phyloP scores from a whole-genome alignment of 805 yeast genomes.

The Cyberlindnera euphorbiiphila region DNA sequence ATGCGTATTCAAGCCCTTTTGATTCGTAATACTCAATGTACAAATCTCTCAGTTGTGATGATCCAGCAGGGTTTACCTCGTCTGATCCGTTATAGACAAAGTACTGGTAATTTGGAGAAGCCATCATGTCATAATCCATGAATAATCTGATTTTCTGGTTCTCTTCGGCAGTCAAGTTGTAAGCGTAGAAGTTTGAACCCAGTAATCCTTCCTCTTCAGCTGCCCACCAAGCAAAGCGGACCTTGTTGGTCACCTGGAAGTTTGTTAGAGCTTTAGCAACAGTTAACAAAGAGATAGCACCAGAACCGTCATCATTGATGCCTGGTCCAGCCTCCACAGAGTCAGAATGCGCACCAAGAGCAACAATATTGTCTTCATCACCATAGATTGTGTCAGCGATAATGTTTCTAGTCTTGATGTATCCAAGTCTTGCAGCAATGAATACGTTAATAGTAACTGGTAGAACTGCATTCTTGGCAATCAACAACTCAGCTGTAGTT shows the following conservation, averaged over 20 bases:
- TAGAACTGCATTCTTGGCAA: constrained; percentile 19
- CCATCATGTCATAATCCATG: constrained; percentile 99
- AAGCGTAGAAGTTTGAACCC: constrained; percentile 81
- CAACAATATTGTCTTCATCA: constrained; percentile 81
- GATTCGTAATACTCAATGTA: constrained; percentile 59
- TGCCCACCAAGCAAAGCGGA: constrained; percentile 96
- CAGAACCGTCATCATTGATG: constrained; percentile 92
- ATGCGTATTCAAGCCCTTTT: constrained; percentile 70
- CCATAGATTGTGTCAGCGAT: constrained; percentile 83
- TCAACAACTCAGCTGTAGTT: constrained; percentile 29
- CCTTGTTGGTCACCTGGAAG: constrained; percentile 78
- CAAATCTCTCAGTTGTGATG: constrained; percentile 72
- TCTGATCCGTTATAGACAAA: constrained; percentile 81
- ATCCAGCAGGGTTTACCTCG: constrained; percentile 75
- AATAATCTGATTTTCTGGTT: constrained; percentile 79
- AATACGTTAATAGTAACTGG: constrained; percentile 34
- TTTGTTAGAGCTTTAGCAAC: constrained; percentile 80
- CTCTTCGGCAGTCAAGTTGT: constrained; percentile 60
- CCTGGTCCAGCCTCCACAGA: constrained; percentile 94
- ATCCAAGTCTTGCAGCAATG: constrained; percentile 69
- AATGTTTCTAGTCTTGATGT: constrained; percentile 66
- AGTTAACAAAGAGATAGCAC: constrained; percentile 77
- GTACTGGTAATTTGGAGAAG: constrained; percentile 88
- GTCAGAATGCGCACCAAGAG: constrained; percentile 91
- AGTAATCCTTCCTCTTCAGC: constrained; percentile 95